A percentile compares a stretch with the other conserved stretches of the same genome.
Conservation (phyloP, 495 filamentous ascomycete genomes). For the Corynascus novoguineensis region DNA sequence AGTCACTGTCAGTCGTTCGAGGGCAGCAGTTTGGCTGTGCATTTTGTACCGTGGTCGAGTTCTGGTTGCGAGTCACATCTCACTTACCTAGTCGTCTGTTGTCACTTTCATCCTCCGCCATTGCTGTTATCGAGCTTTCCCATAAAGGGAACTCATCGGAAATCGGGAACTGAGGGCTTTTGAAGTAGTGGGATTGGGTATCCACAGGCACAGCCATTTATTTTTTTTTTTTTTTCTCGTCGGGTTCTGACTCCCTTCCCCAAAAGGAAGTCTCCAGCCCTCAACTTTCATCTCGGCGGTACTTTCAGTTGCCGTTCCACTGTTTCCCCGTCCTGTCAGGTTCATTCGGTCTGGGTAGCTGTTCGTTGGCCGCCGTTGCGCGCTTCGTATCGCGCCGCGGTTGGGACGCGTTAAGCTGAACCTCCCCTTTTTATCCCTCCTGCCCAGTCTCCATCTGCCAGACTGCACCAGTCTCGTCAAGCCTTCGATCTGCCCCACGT, state of each 20-base stretch:
- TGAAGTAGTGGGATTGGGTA: neutral
- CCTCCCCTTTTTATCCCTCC: neutral
- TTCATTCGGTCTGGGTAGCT: neutral
- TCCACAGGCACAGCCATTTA: slow-evolving; percentile 7
- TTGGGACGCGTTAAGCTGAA: neutral
- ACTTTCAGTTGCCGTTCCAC: neutral
- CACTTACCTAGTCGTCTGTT: neutral
- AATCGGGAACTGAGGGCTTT: neutral
- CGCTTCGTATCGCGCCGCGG: neutral
- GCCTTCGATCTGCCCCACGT: neutral
- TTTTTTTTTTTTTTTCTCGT: slow-evolving; percentile 7
- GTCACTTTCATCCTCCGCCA: neutral
- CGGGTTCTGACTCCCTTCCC: neutral
- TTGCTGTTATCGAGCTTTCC: neutral
- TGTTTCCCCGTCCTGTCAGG: slow-evolving; percentile 4
- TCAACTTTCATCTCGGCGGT: neutral
- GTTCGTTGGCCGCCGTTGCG: neutral
- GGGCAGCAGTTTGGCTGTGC: neutral
- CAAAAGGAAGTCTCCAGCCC: neutral
- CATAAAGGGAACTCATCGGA: neutral
- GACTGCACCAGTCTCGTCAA: too few species aligned
- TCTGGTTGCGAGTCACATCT: neutral
- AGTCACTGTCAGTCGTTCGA: neutral
- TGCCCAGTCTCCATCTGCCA: neutral
- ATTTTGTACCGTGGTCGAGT: neutral